phyloP scores from a whole-genome alignment of 2,329 filamentous ascomycete species.

The Cladophialophora bantiana region DNA sequence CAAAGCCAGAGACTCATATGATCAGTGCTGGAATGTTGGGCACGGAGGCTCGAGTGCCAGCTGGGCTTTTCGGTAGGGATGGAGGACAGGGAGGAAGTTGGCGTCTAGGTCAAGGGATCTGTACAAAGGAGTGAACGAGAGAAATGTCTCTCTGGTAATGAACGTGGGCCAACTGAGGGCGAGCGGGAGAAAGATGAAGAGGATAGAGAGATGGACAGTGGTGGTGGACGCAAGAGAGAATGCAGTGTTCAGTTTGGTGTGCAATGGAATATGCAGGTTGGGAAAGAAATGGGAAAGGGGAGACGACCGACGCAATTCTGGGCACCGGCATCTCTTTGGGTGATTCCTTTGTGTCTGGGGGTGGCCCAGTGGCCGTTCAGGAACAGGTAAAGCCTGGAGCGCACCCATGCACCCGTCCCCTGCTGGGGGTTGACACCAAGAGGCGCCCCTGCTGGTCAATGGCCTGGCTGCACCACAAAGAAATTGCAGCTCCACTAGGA shows the following conservation, averaged over 20 bases:
- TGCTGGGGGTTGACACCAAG: too few relatives aligned
- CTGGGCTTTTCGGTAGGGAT: neutral
- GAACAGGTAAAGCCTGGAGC: slow-evolving; percentile 30
- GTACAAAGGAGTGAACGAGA: slow-evolving; percentile 42
- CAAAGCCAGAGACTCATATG: slow-evolving; percentile 40
- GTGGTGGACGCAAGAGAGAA: slow-evolving; percentile 15
- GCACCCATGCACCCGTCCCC: slow-evolving; percentile 10
- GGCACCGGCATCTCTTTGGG: slow-evolving; percentile 27
- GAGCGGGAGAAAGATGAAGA: slow-evolving; percentile 35
- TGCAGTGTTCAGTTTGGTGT: slow-evolving; percentile 19
- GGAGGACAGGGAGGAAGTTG: slow-evolving; percentile 27
- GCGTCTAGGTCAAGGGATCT: slow-evolving; percentile 35
- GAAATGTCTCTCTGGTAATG: slow-evolving; percentile 41
- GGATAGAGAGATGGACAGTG: slow-evolving; percentile 17
- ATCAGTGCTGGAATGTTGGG: slow-evolving; percentile 39
- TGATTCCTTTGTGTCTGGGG: slow-evolving; percentile 11
- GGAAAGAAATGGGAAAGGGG: slow-evolving; percentile 19
- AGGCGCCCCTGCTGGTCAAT: slow-evolving; percentile 7
- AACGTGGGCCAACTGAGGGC: slow-evolving; percentile 40
- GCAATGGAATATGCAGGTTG: slow-evolving; percentile 18
- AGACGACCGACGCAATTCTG: slow-evolving; percentile 20
- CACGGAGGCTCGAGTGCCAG: slow-evolving; percentile 21
- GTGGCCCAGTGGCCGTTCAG: slow-evolving; percentile 21
- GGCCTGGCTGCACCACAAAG: slow-evolving; percentile 28
- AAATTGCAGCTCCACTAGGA: slow-evolving; percentile 30